phyloP scores from a whole-genome alignment of 805 yeast genomes.

The Cyberlindnera saturnus region DNA sequence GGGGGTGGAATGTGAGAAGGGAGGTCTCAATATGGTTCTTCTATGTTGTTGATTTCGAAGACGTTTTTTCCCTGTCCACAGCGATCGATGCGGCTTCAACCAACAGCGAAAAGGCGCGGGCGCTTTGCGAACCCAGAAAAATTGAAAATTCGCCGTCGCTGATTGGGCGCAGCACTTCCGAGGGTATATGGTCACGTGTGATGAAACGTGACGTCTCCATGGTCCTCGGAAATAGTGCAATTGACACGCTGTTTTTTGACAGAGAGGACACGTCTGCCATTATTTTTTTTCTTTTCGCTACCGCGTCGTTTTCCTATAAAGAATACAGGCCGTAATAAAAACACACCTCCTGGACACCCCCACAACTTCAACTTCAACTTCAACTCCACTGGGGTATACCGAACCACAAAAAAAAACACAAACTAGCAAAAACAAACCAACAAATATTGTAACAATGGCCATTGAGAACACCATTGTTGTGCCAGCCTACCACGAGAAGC shows the following conservation, averaged over 20 bases:
- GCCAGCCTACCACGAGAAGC: constrained; percentile 46
- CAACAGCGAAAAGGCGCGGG: background rate
- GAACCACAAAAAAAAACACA: too few species aligned
- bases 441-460: constrained; percentile 3
- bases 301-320: too few species aligned
- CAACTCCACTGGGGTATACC: too few species aligned
- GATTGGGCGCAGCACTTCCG: constrained; percentile 17
- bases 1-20: background rate
- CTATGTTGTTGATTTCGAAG: background rate
- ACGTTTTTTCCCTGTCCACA: constrained; percentile 4
- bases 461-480: constrained; percentile 38
- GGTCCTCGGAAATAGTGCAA: background rate
- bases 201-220: background rate
- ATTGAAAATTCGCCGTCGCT: constrained; percentile 19
- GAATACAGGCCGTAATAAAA: too few species aligned
- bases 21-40: background rate
- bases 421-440: too few species aligned
- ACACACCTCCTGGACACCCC: too few species aligned
- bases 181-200: background rate
- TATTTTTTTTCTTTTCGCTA: too few species aligned
- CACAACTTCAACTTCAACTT: too few species aligned
- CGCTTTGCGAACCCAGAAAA: constrained; percentile 3
- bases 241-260: too few species aligned
- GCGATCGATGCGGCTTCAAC: background rate
- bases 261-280: too few species aligned